A percentile compares a stretch with the other conserved stretches of the same genome.
Evolutionary conservation across 225 moss, liverwort and hornwort genomes (phyloP).

Genomic region (Ulota crispa): DNA sequence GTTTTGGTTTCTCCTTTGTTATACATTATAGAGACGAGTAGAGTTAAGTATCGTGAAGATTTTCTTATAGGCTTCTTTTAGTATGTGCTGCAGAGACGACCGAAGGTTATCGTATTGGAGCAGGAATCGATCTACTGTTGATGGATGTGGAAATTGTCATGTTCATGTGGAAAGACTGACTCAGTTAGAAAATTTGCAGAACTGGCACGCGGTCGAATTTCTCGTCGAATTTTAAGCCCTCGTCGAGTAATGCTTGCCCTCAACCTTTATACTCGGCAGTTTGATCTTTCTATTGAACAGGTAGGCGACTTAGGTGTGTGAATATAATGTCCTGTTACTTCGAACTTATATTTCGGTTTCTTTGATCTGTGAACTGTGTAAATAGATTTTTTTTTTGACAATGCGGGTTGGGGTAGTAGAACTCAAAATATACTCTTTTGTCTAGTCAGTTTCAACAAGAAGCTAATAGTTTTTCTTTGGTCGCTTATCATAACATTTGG

Average conservation of each 20-base stretch:
- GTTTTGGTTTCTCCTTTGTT: slow-evolving; percentile 6
- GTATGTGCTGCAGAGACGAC: slow-evolving; percentile 3
- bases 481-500: slow-evolving; percentile 3
- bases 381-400: neutral
- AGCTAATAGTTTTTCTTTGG: neutral
- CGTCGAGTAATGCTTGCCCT: slow-evolving; percentile 84
- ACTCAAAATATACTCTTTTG: neutral
- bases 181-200: slow-evolving; percentile 48
- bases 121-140: slow-evolving; percentile 9
- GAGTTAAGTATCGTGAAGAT: slow-evolving; percentile 2
- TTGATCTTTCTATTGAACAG: slow-evolving; percentile 88
- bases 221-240: slow-evolving; percentile 66
- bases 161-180: slow-evolving; percentile 30
- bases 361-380: neutral
- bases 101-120: neutral
- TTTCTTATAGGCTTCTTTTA: neutral
- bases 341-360: neutral
- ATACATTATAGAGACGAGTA: slow-evolving; percentile 12
- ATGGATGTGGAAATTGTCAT: slow-evolving; percentile 25
- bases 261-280: slow-evolving; percentile 66
- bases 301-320: slow-evolving; percentile 37
- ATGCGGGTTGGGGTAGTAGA: slow-evolving; percentile 13
- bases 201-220: slow-evolving; percentile 58
- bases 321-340: neutral
- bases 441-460: slow-evolving; percentile 1